phyloP scores from a whole-genome alignment of 495 filamentous ascomycete species.

The Xylaria sp. region DNA sequence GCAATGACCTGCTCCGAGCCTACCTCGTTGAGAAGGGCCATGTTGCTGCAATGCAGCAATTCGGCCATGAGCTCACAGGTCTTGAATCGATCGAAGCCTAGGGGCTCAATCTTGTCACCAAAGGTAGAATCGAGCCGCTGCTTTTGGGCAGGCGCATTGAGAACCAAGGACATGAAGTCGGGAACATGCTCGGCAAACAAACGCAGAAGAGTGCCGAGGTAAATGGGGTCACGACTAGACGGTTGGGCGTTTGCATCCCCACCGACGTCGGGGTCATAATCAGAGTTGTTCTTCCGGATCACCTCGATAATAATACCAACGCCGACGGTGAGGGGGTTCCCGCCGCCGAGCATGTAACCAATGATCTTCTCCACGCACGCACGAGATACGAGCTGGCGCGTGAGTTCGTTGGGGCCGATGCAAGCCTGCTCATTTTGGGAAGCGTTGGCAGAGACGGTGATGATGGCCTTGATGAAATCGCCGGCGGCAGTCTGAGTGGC shows the following conservation, averaged over 20 bases:
- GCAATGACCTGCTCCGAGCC: slow-evolving; percentile 89
- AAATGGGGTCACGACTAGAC: slow-evolving; percentile 91
- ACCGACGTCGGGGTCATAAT: slow-evolving; percentile 92
- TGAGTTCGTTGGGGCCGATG: slow-evolving; percentile 97
- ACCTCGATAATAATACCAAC: slow-evolving; percentile 99
- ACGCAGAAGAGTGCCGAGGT: slow-evolving; percentile 90
- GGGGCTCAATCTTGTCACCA: slow-evolving; percentile 87
- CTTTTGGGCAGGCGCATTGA: slow-evolving; percentile 65
- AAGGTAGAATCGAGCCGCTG: slow-evolving; percentile 69
- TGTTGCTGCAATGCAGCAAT: slow-evolving; percentile 97
- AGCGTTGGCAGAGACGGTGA: slow-evolving; percentile 97
- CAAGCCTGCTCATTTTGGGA: slow-evolving; percentile 97
- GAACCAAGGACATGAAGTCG: slow-evolving; percentile 90
- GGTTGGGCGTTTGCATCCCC: slow-evolving; percentile 77
- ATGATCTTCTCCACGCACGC: slow-evolving; percentile 83
- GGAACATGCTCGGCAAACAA: slow-evolving; percentile 92
- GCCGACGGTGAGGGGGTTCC: slow-evolving; percentile 93
- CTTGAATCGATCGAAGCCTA: slow-evolving; percentile 98
- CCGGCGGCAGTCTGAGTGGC: slow-evolving; percentile 96
- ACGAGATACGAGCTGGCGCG: slow-evolving; percentile 91
- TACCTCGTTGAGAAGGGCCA: slow-evolving; percentile 92
- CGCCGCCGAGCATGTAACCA: slow-evolving; percentile 88
- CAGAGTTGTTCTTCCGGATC: slow-evolving; percentile 98
- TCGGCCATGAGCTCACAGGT: slow-evolving; percentile 99
- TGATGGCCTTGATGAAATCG: slow-evolving; percentile 98